phyloP scores from a whole-genome alignment of 2,329 filamentous ascomycete genomes.

The Calonectria hawksworthii region DNA sequence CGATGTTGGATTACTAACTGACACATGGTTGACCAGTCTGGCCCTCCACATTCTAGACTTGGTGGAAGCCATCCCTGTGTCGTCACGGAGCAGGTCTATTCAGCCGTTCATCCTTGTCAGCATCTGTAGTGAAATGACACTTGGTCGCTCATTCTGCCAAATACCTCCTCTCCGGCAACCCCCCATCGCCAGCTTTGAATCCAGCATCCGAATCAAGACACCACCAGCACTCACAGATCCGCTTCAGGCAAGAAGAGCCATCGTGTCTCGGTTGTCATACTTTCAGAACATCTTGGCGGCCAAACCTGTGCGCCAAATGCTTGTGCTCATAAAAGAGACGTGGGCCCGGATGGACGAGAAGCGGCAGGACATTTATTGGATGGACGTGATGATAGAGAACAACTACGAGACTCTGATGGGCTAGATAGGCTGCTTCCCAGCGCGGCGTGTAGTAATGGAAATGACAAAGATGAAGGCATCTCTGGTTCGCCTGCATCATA shows the following conservation, averaged over 20 bases:
- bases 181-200: constrained; percentile 28
- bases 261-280: constrained; percentile 35
- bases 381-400: constrained; percentile 54
- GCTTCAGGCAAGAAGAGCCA: constrained; percentile 31
- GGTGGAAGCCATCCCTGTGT: constrained; percentile 57
- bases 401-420: constrained; percentile 50
- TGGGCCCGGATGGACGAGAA: constrained; percentile 50
- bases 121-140: constrained; percentile 58
- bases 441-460: neutral
- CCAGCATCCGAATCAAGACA: constrained; percentile 35
- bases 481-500: neutral
- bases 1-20: constrained; percentile 28
- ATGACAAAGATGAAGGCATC: neutral
- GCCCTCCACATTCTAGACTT: constrained; percentile 59
- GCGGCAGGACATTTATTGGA: constrained; percentile 58
- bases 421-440: neutral
- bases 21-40: constrained; percentile 58
- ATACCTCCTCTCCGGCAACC: constrained; percentile 19
- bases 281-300: constrained; percentile 42
- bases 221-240: constrained; percentile 27
- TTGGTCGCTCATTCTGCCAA: constrained; percentile 44
- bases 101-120: constrained; percentile 60
- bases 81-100: constrained; percentile 59
- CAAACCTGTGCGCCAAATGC: constrained; percentile 41
- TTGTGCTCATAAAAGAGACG: constrained; percentile 37